Percentiles rank a stretch among this genome's conserved stretches.
Conservation (phyloP, 2,329 filamentous ascomycete genomes). For the Teratosphaeriaceae sp. region DNA sequence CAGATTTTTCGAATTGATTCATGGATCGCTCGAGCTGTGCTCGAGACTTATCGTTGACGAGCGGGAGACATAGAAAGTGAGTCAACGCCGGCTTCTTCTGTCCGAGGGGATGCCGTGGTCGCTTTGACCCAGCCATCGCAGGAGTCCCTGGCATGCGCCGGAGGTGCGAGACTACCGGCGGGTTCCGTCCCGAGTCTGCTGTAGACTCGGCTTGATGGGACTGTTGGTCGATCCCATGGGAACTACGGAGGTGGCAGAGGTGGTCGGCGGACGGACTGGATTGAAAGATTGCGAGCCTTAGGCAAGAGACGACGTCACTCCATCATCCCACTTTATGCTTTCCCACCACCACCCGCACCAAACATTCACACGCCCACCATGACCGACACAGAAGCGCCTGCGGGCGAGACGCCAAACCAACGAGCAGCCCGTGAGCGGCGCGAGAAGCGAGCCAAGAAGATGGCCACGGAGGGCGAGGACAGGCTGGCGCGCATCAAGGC, state of each 20-base stretch:
- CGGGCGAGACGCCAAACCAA: constrained; percentile 38
- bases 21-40: constrained; percentile 60
- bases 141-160: neutral
- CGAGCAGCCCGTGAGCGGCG: constrained; percentile 66
- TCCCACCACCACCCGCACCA: neutral
- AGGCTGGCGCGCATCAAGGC: constrained; percentile 70
- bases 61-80: constrained; percentile 70
- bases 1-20: constrained; percentile 54
- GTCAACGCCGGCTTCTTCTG: constrained; percentile 48
- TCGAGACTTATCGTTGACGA: constrained; percentile 55
- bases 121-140: constrained; percentile 7
- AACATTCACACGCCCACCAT: constrained; percentile 14
- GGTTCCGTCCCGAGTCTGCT: too few species aligned
- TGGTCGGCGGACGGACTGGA: too few species aligned
- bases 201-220: too few species aligned
- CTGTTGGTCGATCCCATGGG: too few species aligned
- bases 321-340: neutral
- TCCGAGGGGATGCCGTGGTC: constrained; percentile 1
- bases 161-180: too few species aligned
- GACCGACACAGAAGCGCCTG: constrained; percentile 22
- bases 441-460: constrained; percentile 72
- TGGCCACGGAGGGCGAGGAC: constrained; percentile 62
- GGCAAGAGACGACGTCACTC: neutral
- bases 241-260: too few species aligned
- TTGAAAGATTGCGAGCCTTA: neutral